Percentiles rank a stretch among this genome's conserved stretches.
These are phyloP conservation scores for Rhinocladiella mackenziei DNA, from an alignment of 2,329 filamentous ascomycete genomes.

Conservation along the genomic window DNA sequence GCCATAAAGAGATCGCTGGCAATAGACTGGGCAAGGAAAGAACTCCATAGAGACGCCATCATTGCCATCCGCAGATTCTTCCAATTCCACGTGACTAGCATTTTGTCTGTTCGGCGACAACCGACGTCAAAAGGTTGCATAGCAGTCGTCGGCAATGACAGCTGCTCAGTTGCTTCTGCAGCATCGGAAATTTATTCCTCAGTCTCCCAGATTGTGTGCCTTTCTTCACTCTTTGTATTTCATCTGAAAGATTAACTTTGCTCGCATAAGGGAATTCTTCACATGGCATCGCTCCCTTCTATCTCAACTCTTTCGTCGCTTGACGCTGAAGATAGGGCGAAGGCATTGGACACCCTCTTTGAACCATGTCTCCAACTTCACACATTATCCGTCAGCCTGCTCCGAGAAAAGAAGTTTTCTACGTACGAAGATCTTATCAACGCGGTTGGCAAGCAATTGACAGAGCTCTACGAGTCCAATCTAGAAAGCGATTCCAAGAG, in stretches of 20 bases:
- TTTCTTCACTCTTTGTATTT: too few species aligned
- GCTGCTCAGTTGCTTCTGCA: neutral
- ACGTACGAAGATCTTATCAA: constrained; percentile 69
- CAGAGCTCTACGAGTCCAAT: constrained; percentile 52
- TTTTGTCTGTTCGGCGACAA: too few species aligned
- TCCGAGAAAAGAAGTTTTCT: constrained; percentile 57
- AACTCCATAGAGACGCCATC: too few species aligned
- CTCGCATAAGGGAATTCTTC: too few species aligned
- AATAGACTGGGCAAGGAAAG: neutral
- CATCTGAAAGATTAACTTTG: too few species aligned
- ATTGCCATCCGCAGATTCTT: too few species aligned
- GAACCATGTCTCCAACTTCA: constrained; percentile 76
- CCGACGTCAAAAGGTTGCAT: too few species aligned
- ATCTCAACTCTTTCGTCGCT: constrained; percentile 20
- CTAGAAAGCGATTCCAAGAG: constrained; percentile 50
- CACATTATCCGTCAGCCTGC: constrained; percentile 62
- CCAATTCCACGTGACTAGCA: too few species aligned
- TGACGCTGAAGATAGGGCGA: constrained; percentile 19
- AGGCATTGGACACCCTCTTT: constrained; percentile 27
- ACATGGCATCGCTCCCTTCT: constrained; percentile 49
- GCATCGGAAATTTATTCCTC: too few species aligned
- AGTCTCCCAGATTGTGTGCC: constrained; percentile 7
- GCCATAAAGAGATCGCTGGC: neutral
- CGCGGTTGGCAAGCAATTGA: constrained; percentile 61
- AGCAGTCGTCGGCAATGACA: too few species aligned